Base-by-base conservation (phyloP, 1,284 basidiomycete species). In the Trametes polyzona region DNA sequence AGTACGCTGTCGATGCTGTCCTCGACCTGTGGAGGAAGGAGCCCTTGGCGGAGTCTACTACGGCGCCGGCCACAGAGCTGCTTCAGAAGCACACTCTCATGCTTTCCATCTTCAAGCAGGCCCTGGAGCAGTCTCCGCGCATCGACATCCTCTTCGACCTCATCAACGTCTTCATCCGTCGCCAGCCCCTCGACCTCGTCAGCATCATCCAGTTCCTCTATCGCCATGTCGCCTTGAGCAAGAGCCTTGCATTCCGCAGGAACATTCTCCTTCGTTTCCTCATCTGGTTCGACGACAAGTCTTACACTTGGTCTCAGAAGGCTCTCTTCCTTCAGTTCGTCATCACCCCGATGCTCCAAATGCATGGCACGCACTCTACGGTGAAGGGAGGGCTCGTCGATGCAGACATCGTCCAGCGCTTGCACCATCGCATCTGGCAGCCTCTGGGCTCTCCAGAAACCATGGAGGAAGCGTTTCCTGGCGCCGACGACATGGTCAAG, bases 131-230 rank as follows among this genome's bases (percentile, higher is more conserved):
- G 52, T 78, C 78, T 27, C 85, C 87, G 36, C 88, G 93, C 42
- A 85, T 96, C 51, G 93, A 98, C 66, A 78, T 98, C 2, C 78
- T 98, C 35, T 95, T 98, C 71, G 94, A 97, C 55, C 78, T 98
- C 37, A 86, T 94, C 47, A 86, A 89, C 32, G 78, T 95, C 37
- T 98, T 92, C 76, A 88, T 90, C 29, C 88, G 91, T 62, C 84
- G 88, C 58, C 81, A 92, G 12, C 87, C 92, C 3, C 86, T 96
- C 69, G 95, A 99, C 69, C 78, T 93, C 37, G 86, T 93, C 26
- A 83, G 80, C 47, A 78, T 92, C n/a, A 88, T 92, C 0, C 87
- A 90, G 59, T 98, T 98, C 78, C 83, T 99, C 17, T 96, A 96
- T 71, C 78, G 84, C 29, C 91, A 94, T 64, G 89, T 97, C 32